phyloP scores from a whole-genome alignment of 2,329 filamentous ascomycete genomes.

The Neospermospora avenae region DNA sequence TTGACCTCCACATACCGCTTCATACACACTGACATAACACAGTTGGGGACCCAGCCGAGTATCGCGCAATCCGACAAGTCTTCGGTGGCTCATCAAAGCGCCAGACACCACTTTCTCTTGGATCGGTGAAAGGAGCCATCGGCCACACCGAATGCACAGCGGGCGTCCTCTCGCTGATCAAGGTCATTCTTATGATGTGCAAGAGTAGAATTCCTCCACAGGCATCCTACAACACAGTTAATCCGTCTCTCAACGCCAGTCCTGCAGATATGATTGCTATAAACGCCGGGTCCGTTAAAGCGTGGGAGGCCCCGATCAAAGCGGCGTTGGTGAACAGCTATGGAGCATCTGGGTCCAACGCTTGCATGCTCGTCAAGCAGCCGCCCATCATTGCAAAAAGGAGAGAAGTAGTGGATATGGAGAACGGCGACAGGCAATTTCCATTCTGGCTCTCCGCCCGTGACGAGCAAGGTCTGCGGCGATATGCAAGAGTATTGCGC shows the following conservation, averaged over 20 bases:
- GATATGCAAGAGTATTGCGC: no score
- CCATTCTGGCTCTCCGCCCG: not conserved
- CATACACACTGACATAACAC: no score
- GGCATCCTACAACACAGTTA: not conserved
- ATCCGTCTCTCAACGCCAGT: not conserved
- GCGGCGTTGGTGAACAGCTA: not conserved
- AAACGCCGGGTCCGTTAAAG: not conserved
- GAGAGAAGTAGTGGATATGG: no score
- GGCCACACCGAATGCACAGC: not conserved
- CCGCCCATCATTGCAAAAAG: not conserved
- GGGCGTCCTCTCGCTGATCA: not conserved
- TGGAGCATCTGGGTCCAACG: not conserved
- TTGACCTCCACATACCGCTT: no score
- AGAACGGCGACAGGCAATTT: not conserved
- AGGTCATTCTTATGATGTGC: not conserved
- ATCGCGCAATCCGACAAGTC: conserved; percentile 7
- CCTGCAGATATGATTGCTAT: not conserved
- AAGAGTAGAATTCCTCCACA: not conserved
- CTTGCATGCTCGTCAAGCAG: not conserved
- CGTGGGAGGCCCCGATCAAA: not conserved
- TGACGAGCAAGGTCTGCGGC: not conserved
- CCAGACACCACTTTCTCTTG: not conserved
- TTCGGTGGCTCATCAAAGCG: conserved; percentile 9
- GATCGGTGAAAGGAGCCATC: not conserved
- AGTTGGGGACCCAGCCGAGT: conserved; percentile 24